Base-by-base conservation (phyloP, 305 asterid genomes). In the Fraxinus albicans region DNA sequence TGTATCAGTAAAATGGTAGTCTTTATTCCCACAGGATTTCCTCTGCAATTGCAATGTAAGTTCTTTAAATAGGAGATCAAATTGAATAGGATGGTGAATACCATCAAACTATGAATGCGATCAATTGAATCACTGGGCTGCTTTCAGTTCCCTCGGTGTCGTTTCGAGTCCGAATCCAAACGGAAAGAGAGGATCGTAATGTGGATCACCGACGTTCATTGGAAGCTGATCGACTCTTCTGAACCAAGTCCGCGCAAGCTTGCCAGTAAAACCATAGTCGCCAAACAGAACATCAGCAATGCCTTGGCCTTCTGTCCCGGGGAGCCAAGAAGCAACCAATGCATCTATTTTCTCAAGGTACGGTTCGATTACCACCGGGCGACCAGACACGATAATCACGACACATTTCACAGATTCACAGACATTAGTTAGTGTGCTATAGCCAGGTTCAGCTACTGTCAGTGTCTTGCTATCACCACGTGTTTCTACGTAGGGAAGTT, bases 271-370 rank as follows among this genome's bases (percentile, higher is more conserved):
- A 34, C 91, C 94, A 19, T 89, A 88, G 65, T 84, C 90, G 0
- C 97, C 97, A 79, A 86, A 93, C 82, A 93, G 79, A 80, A 91
- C 92, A 85, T 93, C 97, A 1, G 93, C 84, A 42, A 93, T 60
- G 21, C 97, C 97, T 72, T 91, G 94, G n/a, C 94, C 95, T 82
- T 93, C 95, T 0, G 91, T 88, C 44, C 97, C 97, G 0, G 95
- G 97, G 6, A 93, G 91, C 97, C 97, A 93, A 35, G 97, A 94
- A 31, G 97, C 94, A 47, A 92, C 95, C 33, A 92, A 77, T 0
- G 93, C 94, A 27, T 92, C 95, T 29, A 92, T 90, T 73, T 86
- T 82, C 33, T 76, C 86, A 44, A 93, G 73, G 44, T 90, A 88
- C 0, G 96, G 94, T 78, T 91, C 95, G 8, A 93, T 89, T 10